A percentile compares a stretch with the other conserved stretches of the same genome.
Evolutionary conservation across 2,329 filamentous ascomycete genomes (phyloP).

Genomic region (Cladophialophora yegresii): DNA sequence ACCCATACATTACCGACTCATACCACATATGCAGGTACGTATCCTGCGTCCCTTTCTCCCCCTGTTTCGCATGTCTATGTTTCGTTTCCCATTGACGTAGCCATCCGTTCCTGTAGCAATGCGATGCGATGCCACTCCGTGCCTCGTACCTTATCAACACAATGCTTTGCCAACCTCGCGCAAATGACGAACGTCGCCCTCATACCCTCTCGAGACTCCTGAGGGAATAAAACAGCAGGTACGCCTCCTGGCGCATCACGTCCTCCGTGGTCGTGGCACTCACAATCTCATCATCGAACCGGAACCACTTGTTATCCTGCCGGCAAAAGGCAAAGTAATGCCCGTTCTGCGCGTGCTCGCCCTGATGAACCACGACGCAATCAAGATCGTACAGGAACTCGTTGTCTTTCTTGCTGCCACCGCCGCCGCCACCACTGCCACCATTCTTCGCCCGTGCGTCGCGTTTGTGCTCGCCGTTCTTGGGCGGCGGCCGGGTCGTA

Average conservation of each 20-base stretch:
- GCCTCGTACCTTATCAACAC: not conserved
- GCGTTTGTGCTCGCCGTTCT: constrained; percentile 33
- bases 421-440: too few species aligned
- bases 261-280: constrained; percentile 80
- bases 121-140: not conserved
- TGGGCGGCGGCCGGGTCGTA: constrained; percentile 62
- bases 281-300: constrained; percentile 93
- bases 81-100: not conserved
- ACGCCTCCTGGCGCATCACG: constrained; percentile 82
- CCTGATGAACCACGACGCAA: constrained; percentile 89
- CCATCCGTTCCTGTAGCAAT: not conserved
- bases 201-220: constrained; percentile 35
- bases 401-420: constrained; percentile 39
- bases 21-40: not conserved
- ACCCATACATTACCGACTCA: not conserved
- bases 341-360: constrained; percentile 71
- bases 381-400: constrained; percentile 82
- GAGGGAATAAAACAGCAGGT: constrained; percentile 77
- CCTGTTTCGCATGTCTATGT: not conserved
- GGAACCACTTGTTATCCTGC: constrained; percentile 70
- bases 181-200: constrained; percentile 1
- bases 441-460: constrained; percentile 11
- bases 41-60: not conserved
- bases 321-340: constrained; percentile 90
- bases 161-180: not conserved